phyloP scores from a whole-genome alignment of 192 early-diverging fungal genomes.

The Gamsiella multidivaricata region DNA sequence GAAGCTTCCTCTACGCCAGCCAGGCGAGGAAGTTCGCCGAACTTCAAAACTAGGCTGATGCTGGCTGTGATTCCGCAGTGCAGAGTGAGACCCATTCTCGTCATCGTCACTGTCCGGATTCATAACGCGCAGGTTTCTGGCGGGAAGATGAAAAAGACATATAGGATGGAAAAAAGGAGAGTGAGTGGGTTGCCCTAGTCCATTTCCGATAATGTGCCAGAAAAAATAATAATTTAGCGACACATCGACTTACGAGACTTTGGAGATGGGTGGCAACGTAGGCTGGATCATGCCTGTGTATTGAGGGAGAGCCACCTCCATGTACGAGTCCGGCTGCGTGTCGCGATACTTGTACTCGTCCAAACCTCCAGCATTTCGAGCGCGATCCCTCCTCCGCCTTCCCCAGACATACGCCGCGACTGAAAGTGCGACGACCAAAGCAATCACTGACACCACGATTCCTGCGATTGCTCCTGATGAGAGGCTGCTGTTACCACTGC shows the following conservation, averaged over 20 bases:
- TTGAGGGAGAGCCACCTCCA: constrained; percentile 33
- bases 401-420: constrained; percentile 42
- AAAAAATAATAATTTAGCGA: too few relatives aligned
- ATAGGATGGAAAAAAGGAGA: neutral
- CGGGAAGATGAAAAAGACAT: neutral
- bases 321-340: constrained; percentile 26
- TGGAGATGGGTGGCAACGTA: constrained; percentile 31
- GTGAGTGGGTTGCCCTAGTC: too few relatives aligned
- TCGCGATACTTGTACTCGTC: constrained; percentile 36
- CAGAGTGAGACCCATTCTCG: neutral
- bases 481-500: neutral
- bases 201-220: too few relatives aligned
- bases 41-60: constrained; percentile 34
- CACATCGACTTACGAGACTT: constrained; percentile 40
- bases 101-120: constrained; percentile 53
- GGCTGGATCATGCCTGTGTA: constrained; percentile 46
- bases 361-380: neutral
- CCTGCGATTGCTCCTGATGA: constrained; percentile 40
- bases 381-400: constrained; percentile 23
- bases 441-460: constrained; percentile 41
- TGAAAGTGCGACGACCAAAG: constrained; percentile 35
- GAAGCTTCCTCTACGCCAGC: constrained; percentile 51
- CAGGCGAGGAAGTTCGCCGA: constrained; percentile 24
- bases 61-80: neutral
- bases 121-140: constrained; percentile 47